These are phyloP conservation scores for Jacaranda copaia DNA, from an alignment of 257 asterid genomes.

Conservation along the genomic window DNA sequence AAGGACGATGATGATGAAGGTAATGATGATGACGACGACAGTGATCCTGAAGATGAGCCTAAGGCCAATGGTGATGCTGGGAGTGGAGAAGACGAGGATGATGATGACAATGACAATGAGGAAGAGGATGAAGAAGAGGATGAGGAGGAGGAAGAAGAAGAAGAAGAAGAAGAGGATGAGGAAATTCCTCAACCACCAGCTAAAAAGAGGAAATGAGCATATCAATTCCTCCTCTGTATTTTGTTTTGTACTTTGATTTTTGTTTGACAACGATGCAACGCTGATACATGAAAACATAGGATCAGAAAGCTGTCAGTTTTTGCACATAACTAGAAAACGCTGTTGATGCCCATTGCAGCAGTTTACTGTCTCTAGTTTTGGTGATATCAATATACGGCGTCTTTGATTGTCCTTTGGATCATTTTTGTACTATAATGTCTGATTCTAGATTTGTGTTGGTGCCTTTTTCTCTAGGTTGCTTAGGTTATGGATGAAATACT, in stretches of 20 bases:
- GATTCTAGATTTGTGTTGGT: background rate
- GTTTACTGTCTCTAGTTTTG: slow-evolving; percentile 1
- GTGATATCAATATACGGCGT: background rate
- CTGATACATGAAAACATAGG: background rate
- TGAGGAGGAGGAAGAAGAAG: slow-evolving; percentile 27
- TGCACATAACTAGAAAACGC: background rate
- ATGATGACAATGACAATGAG: background rate
- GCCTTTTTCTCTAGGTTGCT: no score
- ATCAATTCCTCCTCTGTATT: background rate
- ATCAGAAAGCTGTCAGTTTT: background rate
- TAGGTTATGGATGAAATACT: no score
- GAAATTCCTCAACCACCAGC: slow-evolving; percentile 45
- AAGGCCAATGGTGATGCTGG: slow-evolving; percentile 38
- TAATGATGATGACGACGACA: slow-evolving; percentile 31
- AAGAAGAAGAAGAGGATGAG: slow-evolving; percentile 33
- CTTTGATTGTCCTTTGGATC: background rate
- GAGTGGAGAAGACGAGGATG: slow-evolving; percentile 19
- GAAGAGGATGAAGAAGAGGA: background rate
- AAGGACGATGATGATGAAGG: slow-evolving; percentile 38
- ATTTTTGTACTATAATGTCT: background rate
- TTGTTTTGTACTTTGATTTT: slow-evolving; percentile 18
- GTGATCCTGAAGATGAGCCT: slow-evolving; percentile 30
- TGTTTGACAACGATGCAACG: slow-evolving; percentile 20
- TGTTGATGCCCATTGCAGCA: slow-evolving; percentile 6
- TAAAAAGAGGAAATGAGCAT: slow-evolving; percentile 44